Percentiles rank a stretch among this genome's conserved stretches.
These are phyloP conservation scores for Trichoderma sp. DNA, from an alignment of 2,329 filamentous ascomycete species.

Conservation along the genomic window DNA sequence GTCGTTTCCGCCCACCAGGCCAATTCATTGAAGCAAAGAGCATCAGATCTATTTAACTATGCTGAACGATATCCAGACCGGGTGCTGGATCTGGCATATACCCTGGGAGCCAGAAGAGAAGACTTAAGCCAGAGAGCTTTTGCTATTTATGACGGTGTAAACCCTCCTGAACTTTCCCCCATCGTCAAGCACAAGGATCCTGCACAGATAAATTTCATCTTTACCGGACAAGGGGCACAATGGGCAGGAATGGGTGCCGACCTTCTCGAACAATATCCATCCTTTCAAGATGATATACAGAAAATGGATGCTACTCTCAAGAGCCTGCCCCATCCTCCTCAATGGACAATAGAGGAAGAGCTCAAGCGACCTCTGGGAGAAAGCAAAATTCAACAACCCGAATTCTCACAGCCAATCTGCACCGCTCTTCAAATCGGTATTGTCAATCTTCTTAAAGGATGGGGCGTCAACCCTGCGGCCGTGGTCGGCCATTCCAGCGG, in stretches of 20 bases:
- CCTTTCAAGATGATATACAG: background rate
- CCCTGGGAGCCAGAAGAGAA: background rate
- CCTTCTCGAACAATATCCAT: background rate
- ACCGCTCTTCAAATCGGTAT: slow-evolving; percentile 10
- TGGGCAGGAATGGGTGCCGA: slow-evolving; percentile 33
- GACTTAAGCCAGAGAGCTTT: slow-evolving; percentile 5
- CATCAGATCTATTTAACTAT: background rate
- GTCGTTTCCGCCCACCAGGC: background rate
- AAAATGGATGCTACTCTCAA: background rate
- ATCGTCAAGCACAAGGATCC: slow-evolving; percentile 25
- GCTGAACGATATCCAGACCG: background rate
- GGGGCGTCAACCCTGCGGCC: background rate
- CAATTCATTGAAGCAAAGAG: background rate
- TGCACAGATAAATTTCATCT: slow-evolving; percentile 23
- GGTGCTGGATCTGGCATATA: background rate
- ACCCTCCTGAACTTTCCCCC: slow-evolving; percentile 30
- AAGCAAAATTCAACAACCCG: background rate
- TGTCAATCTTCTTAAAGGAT: background rate
- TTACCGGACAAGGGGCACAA: slow-evolving; percentile 37
- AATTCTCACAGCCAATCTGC: slow-evolving; percentile 6
- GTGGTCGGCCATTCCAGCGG: slow-evolving; percentile 15
- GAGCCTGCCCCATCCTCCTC: background rate
- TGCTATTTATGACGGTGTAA: slow-evolving; percentile 38
- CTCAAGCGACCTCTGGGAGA: background rate
- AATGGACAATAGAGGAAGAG: slow-evolving; percentile 11